Percentiles rank a stretch among this genome's conserved stretches.
phyloP scores from a whole-genome alignment of 352 stramenopile genomes.

The Elongisporangium senticosum region DNA sequence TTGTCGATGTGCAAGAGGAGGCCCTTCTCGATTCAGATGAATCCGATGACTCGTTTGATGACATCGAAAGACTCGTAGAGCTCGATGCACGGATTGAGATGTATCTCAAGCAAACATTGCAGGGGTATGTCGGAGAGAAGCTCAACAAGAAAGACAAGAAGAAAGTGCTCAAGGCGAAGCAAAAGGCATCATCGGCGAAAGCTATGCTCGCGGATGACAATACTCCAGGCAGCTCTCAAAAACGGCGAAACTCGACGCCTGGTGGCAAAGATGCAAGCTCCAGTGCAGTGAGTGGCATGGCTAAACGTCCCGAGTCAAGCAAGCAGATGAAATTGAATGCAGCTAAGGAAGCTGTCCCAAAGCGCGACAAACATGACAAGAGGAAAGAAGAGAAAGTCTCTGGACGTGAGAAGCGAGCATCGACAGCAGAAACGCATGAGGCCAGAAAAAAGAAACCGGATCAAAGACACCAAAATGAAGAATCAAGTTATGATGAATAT shows the following conservation, averaged over 20 bases:
- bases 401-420: not conserved
- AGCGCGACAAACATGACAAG: not conserved
- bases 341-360: not conserved
- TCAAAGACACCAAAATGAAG: slow-evolving; percentile 1
- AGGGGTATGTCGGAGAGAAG: not conserved
- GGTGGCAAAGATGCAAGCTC: not conserved
- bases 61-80: not conserved
- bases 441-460: not conserved
- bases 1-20: not conserved
- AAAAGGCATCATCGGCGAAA: slow-evolving; percentile 9
- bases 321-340: slow-evolving; percentile 8
- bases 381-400: not conserved
- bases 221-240: slow-evolving; percentile 7
- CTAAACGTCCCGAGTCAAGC: not conserved
- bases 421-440: slow-evolving; percentile 2
- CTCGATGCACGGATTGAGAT: not conserved
- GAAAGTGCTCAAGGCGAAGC: slow-evolving; percentile 11
- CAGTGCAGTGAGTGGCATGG: not conserved
- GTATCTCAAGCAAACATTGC: not conserved
- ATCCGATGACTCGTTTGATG: not conserved
- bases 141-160: slow-evolving; percentile 1
- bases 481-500: slow-evolving; percentile 31
- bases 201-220: slow-evolving; percentile 6
- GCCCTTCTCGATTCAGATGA: not conserved
- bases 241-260: slow-evolving; percentile 5